A percentile compares a stretch with the other conserved stretches of the same genome.
Evolutionary conservation across 768 basidiomycete species (phyloP).

Genomic region (Chalciporus pseudorubinellus): DNA sequence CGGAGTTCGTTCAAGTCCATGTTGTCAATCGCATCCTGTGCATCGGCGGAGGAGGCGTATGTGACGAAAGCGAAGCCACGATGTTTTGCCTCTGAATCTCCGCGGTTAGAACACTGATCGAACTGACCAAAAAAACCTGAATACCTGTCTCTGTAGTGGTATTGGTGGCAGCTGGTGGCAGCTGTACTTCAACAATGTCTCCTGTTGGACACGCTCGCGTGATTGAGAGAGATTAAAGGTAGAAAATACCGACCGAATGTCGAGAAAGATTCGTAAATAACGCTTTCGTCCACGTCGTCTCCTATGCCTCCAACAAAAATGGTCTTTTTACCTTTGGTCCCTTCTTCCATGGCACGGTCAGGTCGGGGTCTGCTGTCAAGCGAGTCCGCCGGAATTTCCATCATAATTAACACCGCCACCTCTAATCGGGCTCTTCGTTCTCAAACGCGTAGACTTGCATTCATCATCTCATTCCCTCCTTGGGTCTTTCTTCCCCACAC

Average conservation of each 20-base stretch:
- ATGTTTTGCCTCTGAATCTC: slow-evolving; percentile 66
- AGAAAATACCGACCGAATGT: slow-evolving; percentile 68
- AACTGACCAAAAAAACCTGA: background rate
- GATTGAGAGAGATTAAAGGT: background rate
- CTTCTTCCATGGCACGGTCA: slow-evolving; percentile 63
- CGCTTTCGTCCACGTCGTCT: slow-evolving; percentile 78
- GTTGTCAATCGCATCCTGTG: slow-evolving; percentile 97
- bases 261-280: slow-evolving; percentile 76
- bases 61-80: slow-evolving; percentile 95
- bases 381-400: background rate
- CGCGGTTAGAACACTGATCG: slow-evolving; percentile 3
- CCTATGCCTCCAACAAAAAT: slow-evolving; percentile 81
- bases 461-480: slow-evolving; percentile 1
- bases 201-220: slow-evolving; percentile 45
- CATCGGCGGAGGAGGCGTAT: slow-evolving; percentile 74
- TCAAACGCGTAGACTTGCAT: too few species aligned
- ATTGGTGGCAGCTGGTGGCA: slow-evolving; percentile 78
- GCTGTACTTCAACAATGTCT: slow-evolving; percentile 88
- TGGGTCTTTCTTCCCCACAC: slow-evolving; percentile 15
- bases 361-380: too few species aligned
- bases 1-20: slow-evolving; percentile 93
- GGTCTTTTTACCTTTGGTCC: slow-evolving; percentile 81
- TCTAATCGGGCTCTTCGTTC: slow-evolving; percentile 13
- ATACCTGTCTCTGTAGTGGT: slow-evolving; percentile 60
- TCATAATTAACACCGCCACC: slow-evolving; percentile 1